Evolutionary conservation across 768 basidiomycete genomes (phyloP).

Genomic region (Russula lepida): DNA sequence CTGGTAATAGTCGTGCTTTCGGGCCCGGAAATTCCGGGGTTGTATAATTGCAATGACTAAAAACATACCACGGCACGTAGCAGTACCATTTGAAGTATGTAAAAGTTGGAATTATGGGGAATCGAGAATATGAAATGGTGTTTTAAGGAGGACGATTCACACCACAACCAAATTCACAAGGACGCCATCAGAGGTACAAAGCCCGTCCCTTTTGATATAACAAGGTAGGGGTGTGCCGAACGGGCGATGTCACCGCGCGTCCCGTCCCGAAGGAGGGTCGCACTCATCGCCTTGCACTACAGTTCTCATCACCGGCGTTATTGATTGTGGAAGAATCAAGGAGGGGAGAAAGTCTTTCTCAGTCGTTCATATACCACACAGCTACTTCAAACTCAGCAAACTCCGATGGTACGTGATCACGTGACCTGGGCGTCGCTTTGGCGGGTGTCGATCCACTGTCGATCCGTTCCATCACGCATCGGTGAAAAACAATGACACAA

Average conservation of each 20-base stretch:
- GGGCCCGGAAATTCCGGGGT: neutral
- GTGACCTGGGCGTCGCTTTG: neutral
- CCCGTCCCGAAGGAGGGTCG: constrained; percentile 20
- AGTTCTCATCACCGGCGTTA: constrained; percentile 29
- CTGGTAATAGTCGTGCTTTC: constrained; percentile 44
- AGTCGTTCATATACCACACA: neutral
- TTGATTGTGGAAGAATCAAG: constrained; percentile 42
- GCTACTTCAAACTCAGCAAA: neutral
- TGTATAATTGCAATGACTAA: neutral
- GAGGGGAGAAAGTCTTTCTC: neutral
- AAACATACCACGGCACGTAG: neutral
- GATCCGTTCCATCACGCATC: too few species aligned
- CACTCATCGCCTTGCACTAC: constrained; percentile 22
- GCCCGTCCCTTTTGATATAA: constrained; percentile 24
- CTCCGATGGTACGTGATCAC: neutral
- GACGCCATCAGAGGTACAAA: constrained; percentile 22
- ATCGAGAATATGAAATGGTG: neutral
- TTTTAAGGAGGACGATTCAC: neutral
- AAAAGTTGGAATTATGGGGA: neutral
- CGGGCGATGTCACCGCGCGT: constrained; percentile 21
- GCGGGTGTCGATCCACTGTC: too few species aligned
- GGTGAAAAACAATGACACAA: neutral
- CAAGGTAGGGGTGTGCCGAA: constrained; percentile 23
- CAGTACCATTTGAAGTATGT: neutral
- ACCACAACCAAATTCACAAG: constrained; percentile 8